Base-by-base conservation (phyloP, 805 yeast species). In the Torulaspora maleeae region DNA sequence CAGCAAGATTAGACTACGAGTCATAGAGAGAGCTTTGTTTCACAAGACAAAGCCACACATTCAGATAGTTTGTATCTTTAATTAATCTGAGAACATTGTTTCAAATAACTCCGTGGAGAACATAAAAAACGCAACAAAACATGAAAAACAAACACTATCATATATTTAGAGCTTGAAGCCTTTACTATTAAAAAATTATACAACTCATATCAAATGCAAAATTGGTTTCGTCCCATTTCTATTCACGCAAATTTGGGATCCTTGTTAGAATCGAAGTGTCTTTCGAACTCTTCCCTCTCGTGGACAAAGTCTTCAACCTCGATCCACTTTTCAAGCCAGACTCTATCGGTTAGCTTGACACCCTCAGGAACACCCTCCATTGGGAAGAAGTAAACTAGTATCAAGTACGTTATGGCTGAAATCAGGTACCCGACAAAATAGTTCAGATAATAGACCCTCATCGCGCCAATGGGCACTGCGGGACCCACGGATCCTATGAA, bases 401-500 rank as follows among this genome's bases (percentile, higher is more conserved):
- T 27, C 15, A 77, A 72, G 63, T 86, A 83, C 4, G 81, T 70
- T 3, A 72, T 35, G 45, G 76, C 76, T 0, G 95, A 71, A 1
- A 77, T 63, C 29, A 79, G 57, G 66, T 83, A 86, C 1, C 96
- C 96, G 48, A 83, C 75, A 53, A 88, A 80, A 71, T 82, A 88
- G 63, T 83, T 83, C 55, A 88, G 68, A 49, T 82, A 70, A 70
- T 85, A 88, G 37, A 88, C 78, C 46, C 78, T 72, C 47, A 79
- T 77, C 9, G 95, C 95, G 27, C 91, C 95, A 38, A 70, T 68
- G 24, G 95, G 95, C 12, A 87, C 95, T 48, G 72, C 75, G n/a
- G 80, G 76, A 32, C 82, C 86, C 19, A 86, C 80, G 8, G 89
- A 88, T 51, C 95, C 88, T 5, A 83, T 91, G 56, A 88, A 88